A percentile compares a stretch with the other conserved stretches of the same genome.
Conservation (phyloP, 2,329 filamentous ascomycete genomes). For the Chaetomiaceae sp. region DNA sequence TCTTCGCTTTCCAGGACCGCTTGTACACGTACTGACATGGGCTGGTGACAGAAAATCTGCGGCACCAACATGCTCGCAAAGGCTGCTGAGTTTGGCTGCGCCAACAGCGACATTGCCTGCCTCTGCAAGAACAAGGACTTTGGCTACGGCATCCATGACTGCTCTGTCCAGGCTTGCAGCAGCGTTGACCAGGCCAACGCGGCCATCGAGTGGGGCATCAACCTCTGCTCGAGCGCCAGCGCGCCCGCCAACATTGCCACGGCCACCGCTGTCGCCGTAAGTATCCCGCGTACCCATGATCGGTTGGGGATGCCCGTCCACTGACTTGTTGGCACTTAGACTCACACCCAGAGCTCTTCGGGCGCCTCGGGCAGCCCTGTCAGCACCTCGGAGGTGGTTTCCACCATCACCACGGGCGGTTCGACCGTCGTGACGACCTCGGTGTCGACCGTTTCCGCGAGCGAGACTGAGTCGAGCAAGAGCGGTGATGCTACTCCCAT, state of each 20-base stretch:
- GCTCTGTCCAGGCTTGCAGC: slow-evolving; percentile 41
- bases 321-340: not conserved
- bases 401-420: slow-evolving; percentile 15
- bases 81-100: slow-evolving; percentile 43
- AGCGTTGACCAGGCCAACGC: slow-evolving; percentile 31
- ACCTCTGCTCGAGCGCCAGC: slow-evolving; percentile 36
- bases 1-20: slow-evolving; percentile 11
- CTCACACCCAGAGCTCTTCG: not conserved
- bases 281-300: not conserved
- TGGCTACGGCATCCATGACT: slow-evolving; percentile 48
- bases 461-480: slow-evolving; percentile 4
- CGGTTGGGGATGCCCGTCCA: not conserved
- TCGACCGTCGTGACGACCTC: slow-evolving; percentile 16
- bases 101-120: slow-evolving; percentile 37
- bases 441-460: no score
- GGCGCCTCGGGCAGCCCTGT: not conserved
- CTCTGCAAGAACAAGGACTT: slow-evolving; percentile 46
- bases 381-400: slow-evolving; percentile 14
- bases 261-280: slow-evolving; percentile 11
- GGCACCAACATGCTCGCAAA: slow-evolving; percentile 47
- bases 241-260: slow-evolving; percentile 27
- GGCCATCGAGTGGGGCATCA: slow-evolving; percentile 37
- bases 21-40: not conserved
- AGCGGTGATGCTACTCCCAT: slow-evolving; percentile 19
- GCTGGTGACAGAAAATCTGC: slow-evolving; percentile 42